These are phyloP conservation scores for Oryza longistaminata DNA, from an alignment of 176 grass and related monocot genomes.

Conservation along the genomic window DNA sequence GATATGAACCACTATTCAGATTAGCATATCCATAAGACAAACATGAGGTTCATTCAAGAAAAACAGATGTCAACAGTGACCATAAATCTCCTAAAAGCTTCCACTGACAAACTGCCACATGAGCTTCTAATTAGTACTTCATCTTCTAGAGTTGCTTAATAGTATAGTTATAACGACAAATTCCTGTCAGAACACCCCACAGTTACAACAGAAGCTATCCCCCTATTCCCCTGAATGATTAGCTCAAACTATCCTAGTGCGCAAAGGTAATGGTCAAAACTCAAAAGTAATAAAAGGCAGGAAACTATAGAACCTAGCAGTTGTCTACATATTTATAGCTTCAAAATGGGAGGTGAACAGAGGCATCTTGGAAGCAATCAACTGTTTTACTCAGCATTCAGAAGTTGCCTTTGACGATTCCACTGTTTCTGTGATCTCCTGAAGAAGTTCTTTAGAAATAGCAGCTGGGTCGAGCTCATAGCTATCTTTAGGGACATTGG, in stretches of 20 bases:
- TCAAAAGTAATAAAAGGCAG: conserved; percentile 29
- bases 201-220: conserved; percentile 27
- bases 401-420: conserved; percentile 25
- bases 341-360: conserved; percentile 41
- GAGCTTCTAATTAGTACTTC: conserved; percentile 19
- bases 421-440: conserved; percentile 26
- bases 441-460: conserved; percentile 68
- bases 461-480: conserved; percentile 70
- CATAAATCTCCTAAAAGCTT: conserved; percentile 11
- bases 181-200: conserved; percentile 19
- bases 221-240: conserved; percentile 9
- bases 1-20: neutral
- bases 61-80: conserved; percentile 5
- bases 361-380: conserved; percentile 12
- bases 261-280: conserved; percentile 39
- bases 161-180: conserved; percentile 35
- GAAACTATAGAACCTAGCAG: conserved; percentile 38
- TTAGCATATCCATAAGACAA: conserved; percentile 17
- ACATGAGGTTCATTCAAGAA: neutral
- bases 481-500: conserved; percentile 58
- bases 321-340: conserved; percentile 5
- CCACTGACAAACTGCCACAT: conserved; percentile 4
- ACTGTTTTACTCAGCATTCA: conserved; percentile 35
- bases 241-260: conserved; percentile 33
- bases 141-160: conserved; percentile 21